phyloP scores from a whole-genome alignment of 371 early-diverging fungal species.

The Rhizopus delemar region DNA sequence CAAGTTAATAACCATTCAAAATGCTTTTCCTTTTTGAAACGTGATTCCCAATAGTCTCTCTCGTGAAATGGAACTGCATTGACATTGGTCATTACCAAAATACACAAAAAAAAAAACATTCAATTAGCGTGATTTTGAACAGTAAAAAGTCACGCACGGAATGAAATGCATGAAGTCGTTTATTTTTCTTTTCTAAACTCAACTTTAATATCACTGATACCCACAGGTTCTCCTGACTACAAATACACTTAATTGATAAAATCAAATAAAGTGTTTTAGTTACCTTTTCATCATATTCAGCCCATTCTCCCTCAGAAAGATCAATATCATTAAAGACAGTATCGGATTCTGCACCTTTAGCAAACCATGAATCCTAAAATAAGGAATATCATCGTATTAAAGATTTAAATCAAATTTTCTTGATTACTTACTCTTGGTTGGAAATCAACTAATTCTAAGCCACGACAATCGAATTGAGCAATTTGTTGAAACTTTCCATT shows the following conservation, averaged over 20 bases:
- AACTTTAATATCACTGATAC: constrained; percentile 42
- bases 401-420: neutral
- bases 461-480: constrained; percentile 81
- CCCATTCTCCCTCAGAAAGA: constrained; percentile 83
- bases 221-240: constrained; percentile 51
- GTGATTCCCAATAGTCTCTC: constrained; percentile 51
- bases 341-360: constrained; percentile 71
- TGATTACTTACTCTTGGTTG: constrained; percentile 63
- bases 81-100: constrained; percentile 10
- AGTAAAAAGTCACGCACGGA: too few species aligned
- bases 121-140: too few species aligned
- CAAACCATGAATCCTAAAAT: constrained; percentile 71
- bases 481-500: constrained; percentile 66
- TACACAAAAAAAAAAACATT: constrained; percentile 1
- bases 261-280: neutral
- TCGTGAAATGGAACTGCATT: constrained; percentile 43
- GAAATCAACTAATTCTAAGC: constrained; percentile 82
- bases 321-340: constrained; percentile 81
- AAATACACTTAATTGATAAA: neutral
- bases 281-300: constrained; percentile 87
- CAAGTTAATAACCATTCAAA: constrained; percentile 46
- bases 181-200: constrained; percentile 53
- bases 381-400: neutral
- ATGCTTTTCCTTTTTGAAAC: constrained; percentile 48
- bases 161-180: constrained; percentile 4